Evolutionary conservation across 2,329 filamentous ascomycete species (phyloP).

Genomic region (Fusarium proliferatum): DNA sequence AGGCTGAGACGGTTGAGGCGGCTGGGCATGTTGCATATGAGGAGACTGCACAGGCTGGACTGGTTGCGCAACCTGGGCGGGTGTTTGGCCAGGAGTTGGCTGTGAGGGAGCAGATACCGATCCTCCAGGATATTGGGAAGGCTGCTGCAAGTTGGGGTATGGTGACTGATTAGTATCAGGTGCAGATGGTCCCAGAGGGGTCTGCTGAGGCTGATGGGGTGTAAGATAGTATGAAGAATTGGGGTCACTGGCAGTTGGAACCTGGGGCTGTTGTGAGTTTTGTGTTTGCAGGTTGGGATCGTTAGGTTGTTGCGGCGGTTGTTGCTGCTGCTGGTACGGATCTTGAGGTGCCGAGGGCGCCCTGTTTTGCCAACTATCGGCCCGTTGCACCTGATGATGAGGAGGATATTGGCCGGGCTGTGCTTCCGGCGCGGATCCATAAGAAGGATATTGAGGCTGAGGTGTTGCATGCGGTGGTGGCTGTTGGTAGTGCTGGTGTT

Average conservation of each 20-base stretch:
- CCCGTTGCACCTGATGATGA: constrained; percentile 60
- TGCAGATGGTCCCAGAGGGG: constrained; percentile 52
- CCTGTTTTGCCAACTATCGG: constrained; percentile 63
- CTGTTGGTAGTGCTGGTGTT: constrained; percentile 45
- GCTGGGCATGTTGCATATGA: constrained; percentile 45
- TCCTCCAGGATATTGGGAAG: constrained; percentile 57
- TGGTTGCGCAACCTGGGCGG: constrained; percentile 31
- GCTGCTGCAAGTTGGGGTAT: constrained; percentile 64
- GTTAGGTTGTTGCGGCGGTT: constrained; percentile 20
- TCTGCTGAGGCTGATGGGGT: constrained; percentile 51
- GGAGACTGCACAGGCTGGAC: constrained; percentile 35
- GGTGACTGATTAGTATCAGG: constrained; percentile 60
- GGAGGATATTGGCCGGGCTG: constrained; percentile 57
- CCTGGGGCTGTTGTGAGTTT: constrained; percentile 46
- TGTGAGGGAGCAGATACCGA: constrained; percentile 53
- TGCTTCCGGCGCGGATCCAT: constrained; percentile 55
- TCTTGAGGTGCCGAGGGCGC: constrained; percentile 53
- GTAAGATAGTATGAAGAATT: constrained; percentile 70
- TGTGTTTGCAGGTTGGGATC: constrained; percentile 46
- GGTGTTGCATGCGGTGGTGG: constrained; percentile 48
- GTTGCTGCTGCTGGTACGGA: constrained; percentile 45
- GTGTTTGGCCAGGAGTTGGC: constrained; percentile 47
- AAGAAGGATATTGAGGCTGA: constrained; percentile 55
- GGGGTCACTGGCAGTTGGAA: constrained; percentile 57
- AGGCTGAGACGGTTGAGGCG: constrained; percentile 43